These are phyloP conservation scores for Phialophora expanda DNA, from an alignment of 2,329 filamentous ascomycete species.

Conservation along the genomic window DNA sequence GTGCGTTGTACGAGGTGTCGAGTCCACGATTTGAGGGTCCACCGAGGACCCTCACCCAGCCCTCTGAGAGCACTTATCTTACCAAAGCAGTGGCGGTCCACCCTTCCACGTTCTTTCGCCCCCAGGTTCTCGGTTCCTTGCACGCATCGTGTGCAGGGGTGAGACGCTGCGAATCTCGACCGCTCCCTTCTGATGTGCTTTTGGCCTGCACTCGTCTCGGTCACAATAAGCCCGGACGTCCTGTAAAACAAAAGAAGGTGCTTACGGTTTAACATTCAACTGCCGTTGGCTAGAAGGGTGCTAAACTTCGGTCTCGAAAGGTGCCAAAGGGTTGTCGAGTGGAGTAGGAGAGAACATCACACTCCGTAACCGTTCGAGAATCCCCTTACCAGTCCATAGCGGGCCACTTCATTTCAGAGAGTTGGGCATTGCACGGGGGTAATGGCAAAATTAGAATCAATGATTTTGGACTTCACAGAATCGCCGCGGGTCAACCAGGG, in stretches of 20 bases:
- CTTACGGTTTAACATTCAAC: not conserved
- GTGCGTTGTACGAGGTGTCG: not conserved
- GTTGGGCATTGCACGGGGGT: not conserved
- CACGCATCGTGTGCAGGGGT: not conserved
- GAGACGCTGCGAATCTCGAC: constrained; percentile 1
- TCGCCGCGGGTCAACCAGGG: not conserved
- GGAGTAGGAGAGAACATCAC: constrained; percentile 4
- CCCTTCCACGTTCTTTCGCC: constrained; percentile 16
- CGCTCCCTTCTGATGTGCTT: not conserved
- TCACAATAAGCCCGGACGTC: constrained; percentile 8
- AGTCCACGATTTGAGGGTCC: too few species aligned
- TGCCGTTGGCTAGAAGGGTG: constrained; percentile 7
- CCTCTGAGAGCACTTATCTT: not conserved
- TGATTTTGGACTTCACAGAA: not conserved
- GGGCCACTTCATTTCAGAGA: not conserved
- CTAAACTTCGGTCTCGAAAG: not conserved
- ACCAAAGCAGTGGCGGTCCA: constrained; percentile 6
- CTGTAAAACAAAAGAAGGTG: not conserved
- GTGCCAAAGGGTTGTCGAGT: not conserved
- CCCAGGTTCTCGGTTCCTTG: not conserved
- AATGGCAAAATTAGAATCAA: not conserved
- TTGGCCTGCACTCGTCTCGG: constrained; percentile 6
- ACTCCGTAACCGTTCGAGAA: not conserved
- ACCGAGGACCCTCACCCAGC: not conserved
- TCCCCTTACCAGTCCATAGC: not conserved